Evolutionary conservation across 495 filamentous ascomycete species (phyloP).

Genomic region (Penicillium nucicola): DNA sequence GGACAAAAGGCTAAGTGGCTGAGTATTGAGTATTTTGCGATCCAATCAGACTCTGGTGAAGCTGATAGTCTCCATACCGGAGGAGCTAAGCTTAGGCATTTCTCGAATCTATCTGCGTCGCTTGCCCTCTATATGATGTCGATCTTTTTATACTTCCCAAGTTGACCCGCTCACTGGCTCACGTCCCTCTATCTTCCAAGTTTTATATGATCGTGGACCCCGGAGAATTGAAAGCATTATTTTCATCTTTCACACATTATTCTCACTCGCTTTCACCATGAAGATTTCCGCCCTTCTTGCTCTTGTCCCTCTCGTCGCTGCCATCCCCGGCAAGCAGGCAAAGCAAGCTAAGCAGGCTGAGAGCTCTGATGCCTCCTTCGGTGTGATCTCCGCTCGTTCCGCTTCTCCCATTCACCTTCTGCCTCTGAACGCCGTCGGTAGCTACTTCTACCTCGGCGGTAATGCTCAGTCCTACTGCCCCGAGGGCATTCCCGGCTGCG

Average conservation of each 20-base stretch:
- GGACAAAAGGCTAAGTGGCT: not conserved
- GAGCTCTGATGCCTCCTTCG: constrained; percentile 16
- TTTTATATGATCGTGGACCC: not conserved
- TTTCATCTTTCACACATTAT: not conserved
- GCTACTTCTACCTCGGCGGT: constrained; percentile 34
- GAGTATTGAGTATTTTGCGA: not conserved
- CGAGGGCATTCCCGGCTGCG: constrained; percentile 17
- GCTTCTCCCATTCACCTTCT: constrained; percentile 32
- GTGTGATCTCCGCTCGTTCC: constrained; percentile 31
- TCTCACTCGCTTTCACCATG: constrained; percentile 15
- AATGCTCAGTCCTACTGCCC: constrained; percentile 29
- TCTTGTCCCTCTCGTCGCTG: constrained; percentile 21
- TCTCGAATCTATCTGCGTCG: not conserved
- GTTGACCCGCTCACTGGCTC: not conserved
- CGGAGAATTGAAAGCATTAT: not conserved
- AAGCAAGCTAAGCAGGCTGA: constrained; percentile 7
- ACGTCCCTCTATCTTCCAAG: not conserved
- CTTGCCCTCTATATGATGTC: not conserved
- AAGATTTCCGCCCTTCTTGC: constrained; percentile 26
- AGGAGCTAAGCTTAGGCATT: not conserved
- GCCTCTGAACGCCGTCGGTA: constrained; percentile 28
- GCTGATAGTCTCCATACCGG: not conserved
- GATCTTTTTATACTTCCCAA: not conserved
- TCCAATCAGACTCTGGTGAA: not conserved
- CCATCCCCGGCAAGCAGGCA: constrained; percentile 13